Percentiles rank a stretch among this genome's conserved stretches.
These are phyloP conservation scores for Arabidopsis suecica DNA, from an alignment of 345 rosid species.

Conservation along the genomic window DNA sequence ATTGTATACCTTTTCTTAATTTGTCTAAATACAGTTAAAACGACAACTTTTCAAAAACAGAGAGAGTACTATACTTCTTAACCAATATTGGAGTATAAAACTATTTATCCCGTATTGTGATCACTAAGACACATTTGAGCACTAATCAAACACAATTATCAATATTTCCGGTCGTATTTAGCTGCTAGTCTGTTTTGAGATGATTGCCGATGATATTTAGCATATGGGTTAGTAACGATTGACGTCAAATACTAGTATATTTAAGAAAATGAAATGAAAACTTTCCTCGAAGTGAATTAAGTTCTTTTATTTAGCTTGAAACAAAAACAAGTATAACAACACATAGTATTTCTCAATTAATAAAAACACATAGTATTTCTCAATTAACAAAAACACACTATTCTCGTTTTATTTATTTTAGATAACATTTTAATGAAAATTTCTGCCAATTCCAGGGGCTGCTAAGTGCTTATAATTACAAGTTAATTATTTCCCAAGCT, in stretches of 20 bases:
- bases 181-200: constrained; percentile 18
- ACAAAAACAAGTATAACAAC: constrained; percentile 6
- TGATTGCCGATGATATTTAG: constrained; percentile 2
- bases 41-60: too few relatives aligned
- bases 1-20: too few relatives aligned
- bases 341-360: background rate
- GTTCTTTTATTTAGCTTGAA: background rate
- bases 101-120: background rate
- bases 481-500: background rate
- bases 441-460: background rate
- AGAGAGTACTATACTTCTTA: background rate
- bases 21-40: too few relatives aligned
- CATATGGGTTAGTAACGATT: background rate
- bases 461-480: background rate
- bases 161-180: constrained; percentile 24
- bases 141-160: constrained; percentile 10
- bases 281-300: constrained; percentile 1
- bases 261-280: background rate
- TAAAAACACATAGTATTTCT: background rate
- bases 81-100: background rate
- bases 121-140: constrained; percentile 15
- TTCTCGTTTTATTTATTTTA: too few relatives aligned
- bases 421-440: background rate
- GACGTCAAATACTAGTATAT: background rate
- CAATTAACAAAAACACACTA: background rate